Base-by-base conservation (phyloP, 2,329 filamentous ascomycete species). In the Gnomoniopsis sp. region DNA sequence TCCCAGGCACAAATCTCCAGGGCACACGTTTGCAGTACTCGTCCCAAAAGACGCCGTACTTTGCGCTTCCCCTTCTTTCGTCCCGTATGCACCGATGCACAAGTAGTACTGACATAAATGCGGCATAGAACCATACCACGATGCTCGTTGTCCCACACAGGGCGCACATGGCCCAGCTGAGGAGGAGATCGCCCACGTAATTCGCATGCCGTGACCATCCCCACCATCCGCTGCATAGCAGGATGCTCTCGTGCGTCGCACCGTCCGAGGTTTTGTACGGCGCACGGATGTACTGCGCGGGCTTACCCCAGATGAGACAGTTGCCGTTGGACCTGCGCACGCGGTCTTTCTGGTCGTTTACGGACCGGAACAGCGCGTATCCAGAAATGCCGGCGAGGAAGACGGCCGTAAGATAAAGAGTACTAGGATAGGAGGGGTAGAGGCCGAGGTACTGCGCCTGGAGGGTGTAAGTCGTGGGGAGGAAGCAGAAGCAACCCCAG, bases 391-490 rank as follows among this genome's bases (percentile, higher is more conserved):
- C 2, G 59, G 57, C 3, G 67, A 19, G 12, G 66, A 69, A 21
- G n/a, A 50, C 17, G n/a, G 68, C 44, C 21, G 44, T 53, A 38
- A 74, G 51, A 51, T 65, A 52, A 52, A 73, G 49, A 36, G 64
- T 7, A 19, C 21, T 30, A 14, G 44, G 44, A 3, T 47, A 3
- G 19, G 8, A 14, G 2, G 77, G 77, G 56, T 79, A 74, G 1
- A 68, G 65, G 2, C 75, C 74, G 1, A 81, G 67, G 53, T 78
- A 81, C 59, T 81, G 78, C 0, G 72, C 72, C 60, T 81, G 78
- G 1, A 79, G 70, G 0, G 78, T 80, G 63, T 80, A 80, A 23
- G 75, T 72, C 0, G 69, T 71, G 0, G 78, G 77, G 2, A 81
- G 67, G 67, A 75, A 79, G 17, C 72, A 76, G 26, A 75, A 71